Percentiles rank a stretch among this genome's conserved stretches.
These are phyloP conservation scores for Agrocybe praecox DNA, from an alignment of 768 basidiomycete genomes.

Conservation along the genomic window DNA sequence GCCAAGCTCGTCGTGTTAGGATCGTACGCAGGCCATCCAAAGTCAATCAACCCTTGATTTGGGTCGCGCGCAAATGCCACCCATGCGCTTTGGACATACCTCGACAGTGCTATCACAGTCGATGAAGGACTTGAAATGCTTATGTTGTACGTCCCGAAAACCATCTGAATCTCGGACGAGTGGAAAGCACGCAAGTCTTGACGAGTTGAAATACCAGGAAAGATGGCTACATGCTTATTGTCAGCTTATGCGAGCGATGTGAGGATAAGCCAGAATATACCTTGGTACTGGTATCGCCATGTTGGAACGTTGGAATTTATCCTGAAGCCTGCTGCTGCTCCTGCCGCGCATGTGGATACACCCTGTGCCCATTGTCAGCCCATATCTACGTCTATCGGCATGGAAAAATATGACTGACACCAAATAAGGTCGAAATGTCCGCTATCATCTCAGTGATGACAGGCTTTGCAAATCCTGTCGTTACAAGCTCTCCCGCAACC, in stretches of 20 bases:
- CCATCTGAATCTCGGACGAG: conserved; percentile 35
- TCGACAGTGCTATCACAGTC: conserved; percentile 27
- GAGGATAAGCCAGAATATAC: background rate
- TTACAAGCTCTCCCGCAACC: background rate
- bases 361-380: background rate
- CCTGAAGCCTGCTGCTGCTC: background rate
- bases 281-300: background rate
- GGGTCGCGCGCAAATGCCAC: conserved; percentile 40
- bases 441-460: background rate
- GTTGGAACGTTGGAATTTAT: background rate
- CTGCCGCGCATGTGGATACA: background rate
- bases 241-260: background rate
- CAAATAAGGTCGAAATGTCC: background rate
- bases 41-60: conserved; percentile 22
- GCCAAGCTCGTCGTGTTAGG: conserved; percentile 17
- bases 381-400: too few relatives aligned
- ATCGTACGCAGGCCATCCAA: conserved; percentile 22
- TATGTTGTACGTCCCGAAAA: conserved; percentile 30
- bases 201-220: conserved; percentile 31
- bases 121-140: conserved; percentile 10
- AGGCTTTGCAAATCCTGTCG: background rate
- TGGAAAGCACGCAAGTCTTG: conserved; percentile 36
- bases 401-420: background rate
- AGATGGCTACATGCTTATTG: conserved; percentile 24
- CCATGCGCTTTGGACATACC: conserved; percentile 36